Evolutionary conservation across 73 alveolate species (phyloP).

Genomic region (Effrenium voratum): DNA sequence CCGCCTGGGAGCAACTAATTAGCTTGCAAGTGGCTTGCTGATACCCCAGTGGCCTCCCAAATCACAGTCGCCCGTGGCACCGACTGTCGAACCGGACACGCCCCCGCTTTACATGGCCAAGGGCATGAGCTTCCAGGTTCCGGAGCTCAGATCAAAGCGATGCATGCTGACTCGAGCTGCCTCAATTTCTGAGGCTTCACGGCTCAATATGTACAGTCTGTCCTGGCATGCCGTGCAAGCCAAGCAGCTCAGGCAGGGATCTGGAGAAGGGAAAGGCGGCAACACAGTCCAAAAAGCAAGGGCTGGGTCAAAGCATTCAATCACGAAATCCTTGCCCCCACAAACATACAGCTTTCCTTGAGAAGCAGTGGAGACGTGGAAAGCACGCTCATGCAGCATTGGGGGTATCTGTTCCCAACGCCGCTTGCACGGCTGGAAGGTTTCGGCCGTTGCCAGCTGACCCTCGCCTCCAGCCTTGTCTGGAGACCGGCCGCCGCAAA

Average conservation of each 20-base stretch:
- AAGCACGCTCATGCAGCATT: conserved; percentile 28
- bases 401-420: conserved; percentile 71
- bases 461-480: conserved; percentile 79
- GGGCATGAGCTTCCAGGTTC: conserved; percentile 41
- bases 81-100: too few relatives aligned
- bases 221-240: conserved; percentile 74
- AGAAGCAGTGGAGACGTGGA: neutral
- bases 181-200: neutral
- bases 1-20: too few relatives aligned
- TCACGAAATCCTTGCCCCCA: neutral
- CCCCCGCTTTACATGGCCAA: conserved; percentile 2
- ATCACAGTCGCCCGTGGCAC: too few relatives aligned
- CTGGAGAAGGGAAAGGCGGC: neutral
- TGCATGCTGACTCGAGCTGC: conserved; percentile 38
- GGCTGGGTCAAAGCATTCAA: neutral
- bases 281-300: conserved; percentile 7
- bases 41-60: too few relatives aligned
- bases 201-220: conserved; percentile 76
- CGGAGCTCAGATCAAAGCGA: conserved; percentile 26
- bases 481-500: conserved; percentile 48
- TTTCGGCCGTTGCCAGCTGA: conserved; percentile 49
- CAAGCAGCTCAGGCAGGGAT: neutral
- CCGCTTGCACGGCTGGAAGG: conserved; percentile 64
- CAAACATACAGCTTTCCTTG: conserved; percentile 11
- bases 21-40: too few relatives aligned